Conservation (phyloP, 2,329 filamentous ascomycete species). For the Amauroascus verrucosus region DNA sequence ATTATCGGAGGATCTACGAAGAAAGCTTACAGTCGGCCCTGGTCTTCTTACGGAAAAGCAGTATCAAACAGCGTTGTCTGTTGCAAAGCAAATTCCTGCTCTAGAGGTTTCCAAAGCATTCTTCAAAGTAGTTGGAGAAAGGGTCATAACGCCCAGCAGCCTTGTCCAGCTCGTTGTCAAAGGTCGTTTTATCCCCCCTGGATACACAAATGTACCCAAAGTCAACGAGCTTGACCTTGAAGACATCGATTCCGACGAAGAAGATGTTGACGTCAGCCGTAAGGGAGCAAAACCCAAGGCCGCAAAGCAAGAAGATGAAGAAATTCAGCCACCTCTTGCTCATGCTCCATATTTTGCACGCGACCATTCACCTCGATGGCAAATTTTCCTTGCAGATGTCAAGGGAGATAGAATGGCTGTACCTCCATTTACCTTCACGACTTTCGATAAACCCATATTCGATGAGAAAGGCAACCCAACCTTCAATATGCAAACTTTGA, state of each 20-base stretch:
- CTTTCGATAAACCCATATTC: slow-evolving; percentile 82
- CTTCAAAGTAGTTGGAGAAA: slow-evolving; percentile 96
- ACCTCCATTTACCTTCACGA: slow-evolving; percentile 87
- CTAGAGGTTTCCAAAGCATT: slow-evolving; percentile 84
- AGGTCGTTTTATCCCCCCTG: slow-evolving; percentile 83
- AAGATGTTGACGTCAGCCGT: slow-evolving; percentile 75
- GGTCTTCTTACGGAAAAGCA: slow-evolving; percentile 63
- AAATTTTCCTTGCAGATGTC: slow-evolving; percentile 86
- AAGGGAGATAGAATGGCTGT: slow-evolving; percentile 95
- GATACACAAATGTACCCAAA: slow-evolving; percentile 61
- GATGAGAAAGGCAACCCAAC: slow-evolving; percentile 73
- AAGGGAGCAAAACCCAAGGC: slow-evolving; percentile 56
- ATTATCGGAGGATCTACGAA: slow-evolving; percentile 63
- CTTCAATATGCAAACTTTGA: slow-evolving; percentile 89
- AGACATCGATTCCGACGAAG: slow-evolving; percentile 85
- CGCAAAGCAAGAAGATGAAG: slow-evolving; percentile 40
- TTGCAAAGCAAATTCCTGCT: slow-evolving; percentile 74
- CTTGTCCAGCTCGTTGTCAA: slow-evolving; percentile 93
- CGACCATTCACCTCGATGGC: slow-evolving; percentile 83
- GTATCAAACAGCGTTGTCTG: slow-evolving; percentile 62
- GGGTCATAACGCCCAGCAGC: slow-evolving; percentile 80
- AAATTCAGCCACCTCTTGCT: slow-evolving; percentile 70
- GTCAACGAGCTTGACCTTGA: slow-evolving; percentile 72
- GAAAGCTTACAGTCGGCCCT: slow-evolving; percentile 57
- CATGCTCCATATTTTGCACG: slow-evolving; percentile 84